Percentiles rank a stretch among this genome's conserved stretches.
phyloP scores from a whole-genome alignment of 176 grass and related monocot species.

The Saccharum spontaneum region DNA sequence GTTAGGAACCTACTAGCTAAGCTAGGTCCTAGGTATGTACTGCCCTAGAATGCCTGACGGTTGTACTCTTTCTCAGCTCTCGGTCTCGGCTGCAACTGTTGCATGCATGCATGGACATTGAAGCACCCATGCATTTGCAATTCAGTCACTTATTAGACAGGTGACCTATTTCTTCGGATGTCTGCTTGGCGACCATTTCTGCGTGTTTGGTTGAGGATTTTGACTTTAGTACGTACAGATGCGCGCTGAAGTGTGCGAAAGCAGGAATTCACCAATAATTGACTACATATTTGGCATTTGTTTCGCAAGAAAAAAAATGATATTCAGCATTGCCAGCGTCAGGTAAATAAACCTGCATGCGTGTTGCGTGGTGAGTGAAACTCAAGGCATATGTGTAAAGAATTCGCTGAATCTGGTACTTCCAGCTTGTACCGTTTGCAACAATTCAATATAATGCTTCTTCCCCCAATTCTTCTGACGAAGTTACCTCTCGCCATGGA shows the following conservation, averaged over 20 bases:
- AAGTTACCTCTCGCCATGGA: not conserved
- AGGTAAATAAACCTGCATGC: not conserved
- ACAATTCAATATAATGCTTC: not conserved
- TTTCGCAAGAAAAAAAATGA: not conserved
- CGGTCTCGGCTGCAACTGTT: not conserved
- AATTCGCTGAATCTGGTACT: not conserved
- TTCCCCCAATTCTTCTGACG: constrained; percentile 23
- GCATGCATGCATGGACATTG: not conserved
- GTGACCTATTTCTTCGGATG: not conserved
- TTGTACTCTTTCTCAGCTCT: not conserved
- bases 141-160: not conserved
- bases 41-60: not conserved
- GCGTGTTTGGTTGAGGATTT: constrained; percentile 9
- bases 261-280: constrained; percentile 2
- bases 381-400: constrained; percentile 13
- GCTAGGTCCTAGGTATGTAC: not conserved
- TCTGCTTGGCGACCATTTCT: not conserved
- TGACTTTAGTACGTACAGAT: not conserved
- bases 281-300: not conserved
- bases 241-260: not conserved
- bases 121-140: not conserved
- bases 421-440: not conserved
- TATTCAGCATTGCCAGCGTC: not conserved
- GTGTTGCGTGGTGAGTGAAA: constrained; percentile 20
- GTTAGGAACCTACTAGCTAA: not conserved